Evolutionary conservation across 2,329 filamentous ascomycete genomes (phyloP), one percentile per base, ranked within the genome.

Genomic region (Cucurbitaria berberidis): DNA sequence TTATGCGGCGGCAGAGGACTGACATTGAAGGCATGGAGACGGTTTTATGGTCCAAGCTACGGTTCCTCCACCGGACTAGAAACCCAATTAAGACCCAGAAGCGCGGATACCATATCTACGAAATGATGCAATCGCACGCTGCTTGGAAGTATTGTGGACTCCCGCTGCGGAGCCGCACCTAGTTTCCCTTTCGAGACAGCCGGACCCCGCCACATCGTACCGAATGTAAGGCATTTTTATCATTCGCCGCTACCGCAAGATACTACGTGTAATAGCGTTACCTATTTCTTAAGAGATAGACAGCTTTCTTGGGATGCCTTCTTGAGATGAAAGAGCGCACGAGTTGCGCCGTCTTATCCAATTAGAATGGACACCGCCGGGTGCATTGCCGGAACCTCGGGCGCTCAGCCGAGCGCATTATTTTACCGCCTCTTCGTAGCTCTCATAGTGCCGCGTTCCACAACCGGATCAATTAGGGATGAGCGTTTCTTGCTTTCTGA

Each of bases 111-210:
- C 11, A 22, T 39, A 6, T 15, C n/a, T 9, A 11, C 16, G 10
- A 29, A 34, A 55, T 55, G 51, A 51, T 55, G 56, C 48, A 48
- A 62, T 59, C 40, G 48, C 39, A 47, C 15, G 36, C 6, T 46
- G 43, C 19, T 19, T 46, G 46, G 50, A 40, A 13, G 19, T 50
- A 46, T 41, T 53, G 55, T 55, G 57, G 54, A 38, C n/a, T 44
- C 9, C 30, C 21, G 22, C 40, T 57, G 57, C 57, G 57, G 57
- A 55, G 46, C 57, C 57, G 57, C 57, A 58, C 41, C 47, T 13
- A 32, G 51, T 55, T 60, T 50, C 51, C 57, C 15, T 30, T 48
- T 60, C 55, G 35, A 51, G 57, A 44, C 48, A 57, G 38, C 43
- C 53, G 48, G 40, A 52, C 55, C 57, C 57, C 57, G 32, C 57